Evolutionary conservation across 2,329 filamentous ascomycete genomes (phyloP), one percentile per base, ranked within the genome.

Genomic region (Hypoxylon sp.): DNA sequence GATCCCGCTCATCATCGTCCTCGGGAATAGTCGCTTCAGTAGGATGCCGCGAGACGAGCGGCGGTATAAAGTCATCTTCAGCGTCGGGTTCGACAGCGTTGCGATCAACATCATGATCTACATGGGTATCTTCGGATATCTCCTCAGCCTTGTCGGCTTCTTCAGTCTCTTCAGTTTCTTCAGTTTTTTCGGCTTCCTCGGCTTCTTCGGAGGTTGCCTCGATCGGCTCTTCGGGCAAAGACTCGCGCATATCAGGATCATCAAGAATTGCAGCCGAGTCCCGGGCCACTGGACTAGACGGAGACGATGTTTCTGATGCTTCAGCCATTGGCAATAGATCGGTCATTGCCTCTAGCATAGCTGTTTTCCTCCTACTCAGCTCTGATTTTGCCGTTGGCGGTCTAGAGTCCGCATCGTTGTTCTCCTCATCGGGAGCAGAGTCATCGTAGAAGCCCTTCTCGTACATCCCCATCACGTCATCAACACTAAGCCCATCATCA

Each of bases 381-480:
- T 81, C 80, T 5, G 82, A 82, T 60, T 72, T 74, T 45, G 78
- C 77, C 32, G 81, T 80, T n/a, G 75, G 74, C 3, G 81, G 81
- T 28, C 77, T 76, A 4, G 78, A 78, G 45, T 80, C 78, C 48
- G 78, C 76, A 4, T 79, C 73, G 25, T 80, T 78, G 43, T 79
- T 77, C 45, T 83, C 79, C 59, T 85, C 84, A 57, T 85, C 84
- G 17, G 80, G 77, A 3, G 80, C 82, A 5, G 83, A 83, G 51
- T 82, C 83, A 74, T 86, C 85, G 60, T 80, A 82, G 73, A 91
- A 91, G 11, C 88, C 89, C 70, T 85, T 83, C 75, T 90, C 89
- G 77, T 91, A 91, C 82, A 90, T 89, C 75, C 87, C 89, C 79
- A 93, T 90, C 60, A 93, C 86, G 81, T 91, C 88, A 72, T 90